phyloP scores from a whole-genome alignment of 208 protist genomes.

The Wallacemonas collosoma region DNA sequence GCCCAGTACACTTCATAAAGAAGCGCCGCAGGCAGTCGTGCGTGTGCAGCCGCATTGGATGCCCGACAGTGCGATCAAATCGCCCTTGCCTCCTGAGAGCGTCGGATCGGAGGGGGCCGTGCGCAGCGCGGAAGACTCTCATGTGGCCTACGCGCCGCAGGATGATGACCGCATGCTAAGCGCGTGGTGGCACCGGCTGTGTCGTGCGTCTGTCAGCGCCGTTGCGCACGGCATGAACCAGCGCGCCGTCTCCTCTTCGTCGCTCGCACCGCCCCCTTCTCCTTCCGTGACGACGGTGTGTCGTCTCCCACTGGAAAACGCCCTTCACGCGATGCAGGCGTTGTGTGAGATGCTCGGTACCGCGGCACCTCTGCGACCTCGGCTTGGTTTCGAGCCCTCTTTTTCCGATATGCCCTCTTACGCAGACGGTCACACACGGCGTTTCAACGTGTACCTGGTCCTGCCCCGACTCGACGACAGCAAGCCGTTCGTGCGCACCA shows the following conservation, averaged over 20 bases:
- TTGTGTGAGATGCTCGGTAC: neutral
- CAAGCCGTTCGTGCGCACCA: neutral
- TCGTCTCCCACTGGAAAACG: slow-evolving; percentile 2
- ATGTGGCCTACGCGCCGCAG: neutral
- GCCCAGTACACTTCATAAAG: too few species aligned
- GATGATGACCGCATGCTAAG: neutral
- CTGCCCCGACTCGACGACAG: neutral
- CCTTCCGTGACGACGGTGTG: too few species aligned
- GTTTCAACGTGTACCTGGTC: slow-evolving; percentile 14
- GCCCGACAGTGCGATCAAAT: neutral
- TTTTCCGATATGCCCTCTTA: neutral
- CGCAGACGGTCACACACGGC: neutral
- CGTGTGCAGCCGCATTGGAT: neutral
- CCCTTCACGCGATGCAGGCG: neutral
- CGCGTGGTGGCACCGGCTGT: neutral
- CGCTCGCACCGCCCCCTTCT: too few species aligned
- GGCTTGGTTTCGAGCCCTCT: slow-evolving; percentile 6
- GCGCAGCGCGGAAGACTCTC: neutral
- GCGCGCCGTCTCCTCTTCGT: too few species aligned
- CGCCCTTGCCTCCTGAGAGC: neutral
- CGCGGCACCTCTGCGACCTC: neutral
- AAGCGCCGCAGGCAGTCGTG: too few species aligned
- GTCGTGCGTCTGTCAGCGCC: neutral
- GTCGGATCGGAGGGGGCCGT: neutral
- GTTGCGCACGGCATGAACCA: neutral